Evolutionary conservation across 2,329 filamentous ascomycete genomes (phyloP), one percentile per base, ranked within the genome.

Genomic region (Hortaea werneckii): DNA sequence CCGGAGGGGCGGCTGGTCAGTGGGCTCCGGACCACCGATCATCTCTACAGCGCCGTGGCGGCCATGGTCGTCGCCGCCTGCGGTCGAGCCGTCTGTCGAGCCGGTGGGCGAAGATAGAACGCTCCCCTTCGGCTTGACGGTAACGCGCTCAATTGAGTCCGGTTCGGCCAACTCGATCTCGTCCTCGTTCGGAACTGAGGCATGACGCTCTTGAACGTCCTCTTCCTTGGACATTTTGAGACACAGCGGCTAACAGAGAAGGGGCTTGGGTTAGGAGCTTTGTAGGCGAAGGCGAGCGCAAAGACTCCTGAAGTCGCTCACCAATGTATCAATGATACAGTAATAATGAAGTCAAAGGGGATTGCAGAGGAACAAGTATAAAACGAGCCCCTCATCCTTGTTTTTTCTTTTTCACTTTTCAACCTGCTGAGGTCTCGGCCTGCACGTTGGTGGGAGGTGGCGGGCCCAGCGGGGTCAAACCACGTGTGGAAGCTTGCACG

Each of bases 271-370:
- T 45, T 45, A 67, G 71, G 73, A 70, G 67, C 74, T 76, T 76
- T 63, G 47, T 46, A 50, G 48, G 49, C 58, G 52, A 52, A 53
- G 65, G 68, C 68, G 69, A 74, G 70, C 73, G 73, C 73, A 76
- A 77, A 76, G 56, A 72, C 73, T 71, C 70, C 68, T 57, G 65
- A 76, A 76, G 73, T 77, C 74, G 73, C 72, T 72, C 71, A 67
- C 63, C 42, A 30, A 30, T 45, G 13, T 8, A 11, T 45, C 20
- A 20, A 20, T 20, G 20, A 20, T 20, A 20, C 20, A 20, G 4
- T 2, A 20, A 20, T 20, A 20, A 20, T 20, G 20, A 20, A 20
- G 20, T 20, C 20, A 20, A 20, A 20, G 20, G 20, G 20, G 20
- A 20, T 20, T 20, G 20, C 20, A 20, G 20, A 20, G 20, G 20